Base-by-base conservation (phyloP, 331 rosid species). In the Quercus lobata region DNA sequence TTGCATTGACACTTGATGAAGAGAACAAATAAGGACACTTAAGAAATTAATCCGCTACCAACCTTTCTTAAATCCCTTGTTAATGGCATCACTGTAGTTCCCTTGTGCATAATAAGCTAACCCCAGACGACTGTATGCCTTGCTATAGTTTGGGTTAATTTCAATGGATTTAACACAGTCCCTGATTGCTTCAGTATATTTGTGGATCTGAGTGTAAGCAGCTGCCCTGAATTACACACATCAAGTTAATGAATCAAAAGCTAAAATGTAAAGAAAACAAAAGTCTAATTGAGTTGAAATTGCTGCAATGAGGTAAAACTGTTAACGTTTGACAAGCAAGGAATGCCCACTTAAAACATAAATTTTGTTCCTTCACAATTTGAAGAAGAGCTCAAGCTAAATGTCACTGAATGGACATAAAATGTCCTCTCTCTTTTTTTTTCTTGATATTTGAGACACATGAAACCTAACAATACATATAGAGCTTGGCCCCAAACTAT, bases 61-160 rank as follows among this genome's bases (percentile, higher is more conserved):
- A 95, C 99, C 99, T 93, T 81, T 95, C 79, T 71, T 77, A 73
- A 90, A 91, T 72, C 98, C 97, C 78, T 82, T 80, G 46, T 90
- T 83, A 81, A 95, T 85, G 60, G 97, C 97, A 80, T 89, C 94
- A 74, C 83, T 80, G 84, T 92, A 95, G 69, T 89, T 91, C 89
- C 99, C 97, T 76, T 89, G 96, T 49, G 87, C 96, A 88, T 86
- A 93, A 80, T 89, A 91, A 77, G 92, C 97, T 81, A 87, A 77
- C 35, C 99, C 99, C 82, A 95, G 86, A 69, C 97, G 97, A 83
- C 97, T 93, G 86, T 90, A 95, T 73, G 96, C 99, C 88, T 95
- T 95, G 90, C 97, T 83, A 81, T 95, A 95, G 76, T 83, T 85
- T 17, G 97, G 93, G 84, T 95, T 95, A 62, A 95, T 90, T 78